A percentile compares a stretch with the other conserved stretches of the same genome.
Evolutionary conservation across 768 basidiomycete genomes (phyloP).

Genomic region (Termitomyces sp.): DNA sequence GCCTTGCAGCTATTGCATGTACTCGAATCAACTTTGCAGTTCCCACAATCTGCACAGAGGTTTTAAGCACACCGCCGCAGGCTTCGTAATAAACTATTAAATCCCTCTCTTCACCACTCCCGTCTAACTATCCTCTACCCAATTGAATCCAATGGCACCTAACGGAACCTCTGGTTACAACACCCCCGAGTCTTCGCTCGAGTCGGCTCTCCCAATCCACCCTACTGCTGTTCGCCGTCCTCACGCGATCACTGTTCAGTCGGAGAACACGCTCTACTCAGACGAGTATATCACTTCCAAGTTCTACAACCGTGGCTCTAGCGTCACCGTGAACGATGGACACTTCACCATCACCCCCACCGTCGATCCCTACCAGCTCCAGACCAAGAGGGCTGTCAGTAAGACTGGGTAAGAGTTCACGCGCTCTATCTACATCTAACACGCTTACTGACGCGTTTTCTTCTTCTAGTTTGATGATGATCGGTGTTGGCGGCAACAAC

Average conservation of each 20-base stretch:
- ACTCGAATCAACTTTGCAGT: conserved; percentile 91
- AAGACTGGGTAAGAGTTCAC: conserved; percentile 78
- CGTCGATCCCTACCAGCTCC: conserved; percentile 82
- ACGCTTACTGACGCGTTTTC: conserved; percentile 1
- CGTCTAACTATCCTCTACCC: neutral
- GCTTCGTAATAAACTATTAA: conserved; percentile 53
- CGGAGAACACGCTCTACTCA: conserved; percentile 76
- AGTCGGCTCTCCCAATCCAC: conserved; percentile 69
- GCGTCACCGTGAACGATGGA: conserved; percentile 67
- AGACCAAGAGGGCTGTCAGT: conserved; percentile 78
- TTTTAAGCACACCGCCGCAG: conserved; percentile 75
- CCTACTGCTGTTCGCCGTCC: conserved; percentile 83
- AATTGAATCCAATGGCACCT: conserved; percentile 29
- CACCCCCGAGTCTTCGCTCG: conserved; percentile 70
- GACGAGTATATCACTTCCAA: conserved; percentile 81
- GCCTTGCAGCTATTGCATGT: conserved; percentile 61
- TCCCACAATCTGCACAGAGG: conserved; percentile 88
- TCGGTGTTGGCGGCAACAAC: conserved; percentile 97
- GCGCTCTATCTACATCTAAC: neutral
- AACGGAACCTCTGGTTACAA: conserved; percentile 62
- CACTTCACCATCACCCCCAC: conserved; percentile 79
- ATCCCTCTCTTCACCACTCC: conserved; percentile 16
- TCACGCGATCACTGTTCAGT: conserved; percentile 74
- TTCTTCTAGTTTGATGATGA: conserved; percentile 81
- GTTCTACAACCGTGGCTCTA: conserved; percentile 77